Base-by-base conservation (phyloP, 805 yeast species). In the Saccharomyces cerevisiae region DNA sequence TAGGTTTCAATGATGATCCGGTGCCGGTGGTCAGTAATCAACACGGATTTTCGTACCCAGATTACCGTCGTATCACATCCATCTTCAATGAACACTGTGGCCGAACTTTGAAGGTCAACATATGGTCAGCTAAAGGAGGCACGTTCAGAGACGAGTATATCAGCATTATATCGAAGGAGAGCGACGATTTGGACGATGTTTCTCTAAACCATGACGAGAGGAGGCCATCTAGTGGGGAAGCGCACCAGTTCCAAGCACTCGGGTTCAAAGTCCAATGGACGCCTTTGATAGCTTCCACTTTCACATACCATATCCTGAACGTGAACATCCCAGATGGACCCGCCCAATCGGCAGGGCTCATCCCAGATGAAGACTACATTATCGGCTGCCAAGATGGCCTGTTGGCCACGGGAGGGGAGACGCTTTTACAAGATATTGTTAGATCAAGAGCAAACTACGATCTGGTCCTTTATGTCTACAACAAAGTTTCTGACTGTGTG, bases 41-140 rank as follows among this genome's bases (percentile, higher is more conserved):
- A 27, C 65, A 71, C 46, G 69, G 73, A 21, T 66, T 63, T 47
- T 55, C 68, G 50, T 61, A 70, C n/a, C 75, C 79, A 22, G 77
- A 80, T 64, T 76, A 73, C 59, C 73, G 74, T 29, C 70, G 74
- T 26, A 69, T 74, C 10, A 55, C 60, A 1, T 51, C 58, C n/a
- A 32, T 61, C 2, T 48, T 69, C 21, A 67, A 67, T 46, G 56
- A 56, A 11, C 57, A 56, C 21, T 53, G 57, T 28, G 68, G 70
- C 6, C 65, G 72, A 41, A 68, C 75, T 2, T 70, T 87, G 5
- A 70, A 75, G 9, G 73, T 91, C 47, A 82, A 79, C 50, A 82
- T 89, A 1, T 91, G 96, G 96, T 82, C 81, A 48, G 94, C 96
- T 1, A 90, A 90, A 70, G 97, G 97, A 24, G 90, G 90, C 1